Evolutionary conservation across 2,329 filamentous ascomycete species (phyloP), one percentile per base, ranked within the genome.

Genomic region (Diaporthe longicolla): DNA sequence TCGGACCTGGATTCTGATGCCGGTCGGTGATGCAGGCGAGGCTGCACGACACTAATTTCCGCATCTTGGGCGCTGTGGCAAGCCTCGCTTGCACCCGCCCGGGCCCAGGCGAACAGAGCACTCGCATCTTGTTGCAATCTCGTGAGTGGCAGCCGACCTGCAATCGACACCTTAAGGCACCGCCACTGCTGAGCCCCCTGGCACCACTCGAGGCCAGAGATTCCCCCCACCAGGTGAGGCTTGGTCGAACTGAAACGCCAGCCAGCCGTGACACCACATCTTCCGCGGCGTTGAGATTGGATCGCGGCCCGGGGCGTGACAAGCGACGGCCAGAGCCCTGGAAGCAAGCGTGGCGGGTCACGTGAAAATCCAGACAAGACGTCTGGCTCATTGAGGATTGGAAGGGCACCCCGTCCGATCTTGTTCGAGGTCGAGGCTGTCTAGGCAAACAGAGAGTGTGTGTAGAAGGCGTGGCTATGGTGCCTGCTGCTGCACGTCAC

Each of bases 111-210:
- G 21, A 26, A 54, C 50, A 43, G 55, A 26, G 35, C 19, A 26
- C 57, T 35, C 58, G 26, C 57, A 29, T 54, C 4, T 40, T 29
- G 11, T 40, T 11, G 32, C 32, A 35, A 35, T 71, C 70, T 37
- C 50, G 70, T 63, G 70, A 63, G 45, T 43, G 19, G 43, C 43
- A 43, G 48, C 32, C 32, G 26, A 3, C n/a, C 45, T 13, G 21
- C 32, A 48, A 52, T 37, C 63, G 13, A 26, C n/a, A 19, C 13
- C 26, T 10, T 8, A 32, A 48, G 13, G 59, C 43, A 3, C 32
- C n/a, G 48, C 63, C 63, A 54, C 48, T 26, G 63, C 63, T 54
- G 13, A 68, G 63, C 48, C 63, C 48, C 63, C 15, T 32, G 32
- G 21, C 32, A 21, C 37, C 45, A 24, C 63, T 68, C 8, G 48